Base-by-base conservation (phyloP, 1,139 yeast genomes). In the Hyphopichia fennica region DNA sequence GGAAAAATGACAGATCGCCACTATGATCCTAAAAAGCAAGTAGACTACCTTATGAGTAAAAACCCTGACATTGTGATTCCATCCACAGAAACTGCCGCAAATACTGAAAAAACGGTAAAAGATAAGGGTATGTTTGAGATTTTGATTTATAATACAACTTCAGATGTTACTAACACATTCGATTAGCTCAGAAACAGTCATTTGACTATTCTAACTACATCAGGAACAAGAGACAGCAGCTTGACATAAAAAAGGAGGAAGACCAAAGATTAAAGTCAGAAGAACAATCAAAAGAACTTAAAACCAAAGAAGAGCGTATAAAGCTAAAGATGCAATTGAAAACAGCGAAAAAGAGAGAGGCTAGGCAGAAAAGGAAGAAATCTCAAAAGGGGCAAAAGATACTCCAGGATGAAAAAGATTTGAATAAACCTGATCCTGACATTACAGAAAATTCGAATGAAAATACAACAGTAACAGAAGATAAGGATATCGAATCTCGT, bases 201-300 rank as follows among this genome's bases (percentile, higher is more conserved):
- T 42, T 42, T 36, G 45, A 42, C 13, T 42, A 36, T 22, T 39
- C 42, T 3, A 42, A 42, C 29, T 42, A 42, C 30, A 36, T 42
- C 7, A n/a, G 42, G 17, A 42, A 39, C 14, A 42, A 42, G 19
- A 35, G 40, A 15, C 31, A 20, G 10, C 42, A 39, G 13, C 7
- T 18, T 3, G 34, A 36, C 16, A 3, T 33, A 5, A 20, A 8
- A 11, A 32, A 33, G 16, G 32, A 33, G 8, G 42, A 36, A 27
- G 27, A 36, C 17, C 7, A 23, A 14, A 35, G 28, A 13, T n/a
- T 9, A 3, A 18, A 36, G 22, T 16, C 7, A 15, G 10, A 10
- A 4, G 30, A 35, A 25, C 40, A 36, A 15, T 28, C 32, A n/a
- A 23, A 32, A 16, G 27, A 35, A 27, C 22, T 14, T 33, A 22